Conservation (phyloP, 371 early-diverging fungal species). For the Saksenaea oblongispora region DNA sequence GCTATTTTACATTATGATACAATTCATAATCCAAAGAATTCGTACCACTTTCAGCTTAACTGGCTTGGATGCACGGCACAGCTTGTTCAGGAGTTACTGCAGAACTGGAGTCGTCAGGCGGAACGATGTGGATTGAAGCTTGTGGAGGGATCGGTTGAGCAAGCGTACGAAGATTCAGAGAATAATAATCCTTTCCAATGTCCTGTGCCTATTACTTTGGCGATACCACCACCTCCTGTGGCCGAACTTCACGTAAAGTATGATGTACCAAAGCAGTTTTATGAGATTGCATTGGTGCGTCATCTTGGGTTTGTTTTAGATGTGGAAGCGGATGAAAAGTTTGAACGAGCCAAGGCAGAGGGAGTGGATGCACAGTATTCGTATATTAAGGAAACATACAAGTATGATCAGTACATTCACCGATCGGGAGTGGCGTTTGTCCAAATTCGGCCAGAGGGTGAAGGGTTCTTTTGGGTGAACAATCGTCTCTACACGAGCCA, state of each 20-base stretch:
- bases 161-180: conserved; percentile 64
- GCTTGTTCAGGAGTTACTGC: conserved; percentile 86
- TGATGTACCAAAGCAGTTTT: conserved; percentile 72
- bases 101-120: conserved; percentile 82
- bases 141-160: conserved; percentile 90
- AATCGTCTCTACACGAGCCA: conserved; percentile 81
- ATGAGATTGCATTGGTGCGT: conserved; percentile 81
- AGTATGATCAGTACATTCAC: conserved; percentile 91
- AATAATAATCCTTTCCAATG: conserved; percentile 90
- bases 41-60: conserved; percentile 92
- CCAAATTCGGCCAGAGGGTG: conserved; percentile 73
- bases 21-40: conserved; percentile 82
- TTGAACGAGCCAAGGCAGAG: conserved; percentile 49
- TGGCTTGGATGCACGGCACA: conserved; percentile 96
- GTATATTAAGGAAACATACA: conserved; percentile 66
- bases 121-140: conserved; percentile 89
- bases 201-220: conserved; percentile 71
- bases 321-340: conserved; percentile 83
- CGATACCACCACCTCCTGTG: conserved; percentile 63
- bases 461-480: conserved; percentile 89
- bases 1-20: conserved; percentile 92
- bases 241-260: conserved; percentile 47
- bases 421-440: conserved; percentile 90
- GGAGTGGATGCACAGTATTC: conserved; percentile 66
- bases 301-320: conserved; percentile 90